Evolutionary conservation across 208 protist species (phyloP), one percentile per base, ranked within the genome.

Genomic region (Tetramitus jugosus): DNA sequence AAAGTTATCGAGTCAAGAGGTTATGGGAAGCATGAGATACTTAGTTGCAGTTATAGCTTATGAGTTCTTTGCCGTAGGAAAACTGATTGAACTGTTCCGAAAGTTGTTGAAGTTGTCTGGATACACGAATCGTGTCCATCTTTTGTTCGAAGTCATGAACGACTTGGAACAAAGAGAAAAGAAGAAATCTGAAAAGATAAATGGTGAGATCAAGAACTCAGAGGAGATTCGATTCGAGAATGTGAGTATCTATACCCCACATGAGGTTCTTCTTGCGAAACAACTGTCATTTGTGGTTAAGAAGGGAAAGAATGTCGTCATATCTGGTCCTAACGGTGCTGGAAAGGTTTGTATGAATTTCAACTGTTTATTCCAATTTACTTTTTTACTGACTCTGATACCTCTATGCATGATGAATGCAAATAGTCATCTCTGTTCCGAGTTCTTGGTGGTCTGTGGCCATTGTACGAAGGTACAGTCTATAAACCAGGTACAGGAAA

Each of bases 341-440:
- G n/a, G n/a, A n/a, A n/a, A n/a, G n/a, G n/a, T n/a, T n/a, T n/a
- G n/a, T n/a, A n/a, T n/a, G n/a, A n/a, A n/a, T n/a, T n/a, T n/a
- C n/a, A n/a, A n/a, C n/a, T n/a, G n/a, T n/a, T n/a, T n/a, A n/a
- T n/a, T n/a, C n/a, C n/a, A n/a, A n/a, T n/a, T n/a, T 53, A 53
- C 17, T 53, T 53, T 53, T 53, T 53, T 53, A 53, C 17, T 53
- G 7, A 23, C 17, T 23, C 17, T 53, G 17, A 53, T 78, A 79
- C 14, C 67, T 61, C 14, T 85, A 84, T 71, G 82, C 79, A 13
- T n/a, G n/a, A n/a, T n/a, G n/a, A n/a, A n/a, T 86, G 79, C 52
- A 81, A 81, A 23, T 86, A 85, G 62, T 81, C 60, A 10, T 45
- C 10, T 6, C 20, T 85, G 10, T 85, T 85, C 61, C 6, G 82